Evolutionary conservation across 306 rosid genomes (phyloP), one percentile per base, ranked within the genome.

Genomic region (Canavalia ensiformis): DNA sequence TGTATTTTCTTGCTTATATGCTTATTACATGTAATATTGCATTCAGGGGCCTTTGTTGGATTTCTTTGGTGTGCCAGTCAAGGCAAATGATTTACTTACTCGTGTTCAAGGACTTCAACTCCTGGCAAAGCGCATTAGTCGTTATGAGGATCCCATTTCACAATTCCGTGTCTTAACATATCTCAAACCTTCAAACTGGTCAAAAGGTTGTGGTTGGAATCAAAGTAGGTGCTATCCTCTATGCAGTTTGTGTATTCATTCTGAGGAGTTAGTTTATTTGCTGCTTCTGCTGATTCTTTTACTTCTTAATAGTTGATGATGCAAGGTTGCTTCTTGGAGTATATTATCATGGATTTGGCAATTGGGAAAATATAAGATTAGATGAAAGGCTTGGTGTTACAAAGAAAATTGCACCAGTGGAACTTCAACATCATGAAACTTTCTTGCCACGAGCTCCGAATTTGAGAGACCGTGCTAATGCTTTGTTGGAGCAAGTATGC

Each of bases 161-260:
- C 99, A 96, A 77, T 94, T 96, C 60, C 99, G 97, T 57, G 97
- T 89, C 65, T 83, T 96, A 82, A 84, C 81, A 4, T 88, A 90
- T 84, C 94, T 96, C 76, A 96, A 96, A 72, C 99, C 98, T 86
- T 85, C 99, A 81, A 96, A 92, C 81, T 96, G 99, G 99, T 94
- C 99, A 5, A 96, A 96, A 88, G 99, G 99, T 70, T 96, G 99
- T 76, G 99, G 99, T 65, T 96, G 99, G 99, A 96, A 96, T 90
- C 98, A 90, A 80, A 82, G 99, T 96, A 96, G 56, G 99, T 89
- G 76, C 41, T 81, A 69, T 68, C 84, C 72, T 45, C 82, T 72
- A 39, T 10, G 62, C 18, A 50, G 73, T 77, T 79, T 64, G 18
- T 79, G 28, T 71, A 33, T 18, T 87, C 72, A 55, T 69, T 49